Evolutionary conservation across 2,329 filamentous ascomycete genomes (phyloP), one percentile per base, ranked within the genome.

Genomic region (Colletotrichum kahawae): DNA sequence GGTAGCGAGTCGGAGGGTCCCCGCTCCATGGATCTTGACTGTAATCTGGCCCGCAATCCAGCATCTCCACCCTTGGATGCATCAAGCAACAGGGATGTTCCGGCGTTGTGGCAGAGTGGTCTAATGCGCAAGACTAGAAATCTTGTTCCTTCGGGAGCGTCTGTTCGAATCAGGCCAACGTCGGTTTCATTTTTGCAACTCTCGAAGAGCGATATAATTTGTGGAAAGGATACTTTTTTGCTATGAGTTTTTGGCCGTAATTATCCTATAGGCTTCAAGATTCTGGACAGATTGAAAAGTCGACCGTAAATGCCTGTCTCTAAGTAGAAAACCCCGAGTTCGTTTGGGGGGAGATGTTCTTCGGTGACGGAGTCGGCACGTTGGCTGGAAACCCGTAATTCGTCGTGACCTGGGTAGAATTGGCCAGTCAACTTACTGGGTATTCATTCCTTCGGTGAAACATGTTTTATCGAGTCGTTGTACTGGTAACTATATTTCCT

Each of bases 51-150:
- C n/a, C 2, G 3, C 0, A 2, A 4, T 16, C 0, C 9, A 14
- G 0, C n/a, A 64, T 48, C 34, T 48, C 48, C 62, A 59, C 69
- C 27, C 16, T 34, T 21, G 27, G 48, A 43, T 18, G 18, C 7
- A n/a, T 33, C 4, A 27, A 7, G 5, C 16, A 59, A 48, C 69
- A 71, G 69, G 69, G 69, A 59, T 71, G 10, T 6, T 59, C 34
- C n/a, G 68, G 68, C 68, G 68, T 71, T 71, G 68, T 71, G 68
- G 68, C 68, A 71, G 68, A 71, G 60, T 71, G 68, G 68, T 71
- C 68, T 71, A 71, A 71, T 71, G 68, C 68, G 68, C 68, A 71
- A 71, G 68, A 71, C 68, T 71, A 71, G 68, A 71, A 71, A 71
- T 71, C 68, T 71, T 71, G 68, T 71, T 71, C 68, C 68, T 71